Base-by-base conservation (phyloP, 495 filamentous ascomycete species). In the Margaritispora aquatica region DNA sequence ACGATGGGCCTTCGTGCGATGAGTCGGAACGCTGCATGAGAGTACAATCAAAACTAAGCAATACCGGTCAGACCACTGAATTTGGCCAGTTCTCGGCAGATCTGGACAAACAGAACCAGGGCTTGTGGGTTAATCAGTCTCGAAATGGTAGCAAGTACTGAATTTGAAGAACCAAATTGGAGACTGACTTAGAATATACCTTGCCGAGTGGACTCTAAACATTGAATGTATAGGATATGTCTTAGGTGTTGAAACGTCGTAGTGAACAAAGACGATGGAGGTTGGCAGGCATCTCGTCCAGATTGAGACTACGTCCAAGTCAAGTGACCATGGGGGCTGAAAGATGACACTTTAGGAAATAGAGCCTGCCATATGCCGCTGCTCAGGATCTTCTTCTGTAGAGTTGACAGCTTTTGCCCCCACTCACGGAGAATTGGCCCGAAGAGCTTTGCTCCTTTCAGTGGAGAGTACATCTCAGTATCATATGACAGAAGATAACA, bases 401-500 rank as follows among this genome's bases (percentile, higher is more conserved):
- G 55, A 51, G 26, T 55, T 65, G 58, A 61, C 53, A 60, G 62
- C 15, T 58, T 44, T 34, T 50, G 15, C 56, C 44, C 19, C 51
- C 55, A 49, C 58, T 54, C 41, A 29, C 62, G 54, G 54, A 58
- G 46, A 54, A 54, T 60, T 47, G 46, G 24, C 56, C 54, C 51
- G 21, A 52, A 36, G 15, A 23, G 46, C 50, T 55, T 61, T 54
- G 24, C 63, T 52, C 51, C 57, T 64, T 61, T 31, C 10, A 51
- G 55, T n/a, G n/a, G n/a, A n/a, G n/a, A n/a, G n/a, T n/a, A n/a
- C n/a, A n/a, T n/a, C 1, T 2, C 9, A 5, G 48, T 21, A 34
- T 34, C 13, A 51, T 50, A 44, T 60, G 60, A 60, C 59, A 66
- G 52, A 55, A 47, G 56, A 64, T 57, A 53, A 65, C 20, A 57